These are phyloP conservation scores for Penicillium crustosum DNA, from an alignment of 2,329 filamentous ascomycete genomes.

Conservation along the genomic window DNA sequence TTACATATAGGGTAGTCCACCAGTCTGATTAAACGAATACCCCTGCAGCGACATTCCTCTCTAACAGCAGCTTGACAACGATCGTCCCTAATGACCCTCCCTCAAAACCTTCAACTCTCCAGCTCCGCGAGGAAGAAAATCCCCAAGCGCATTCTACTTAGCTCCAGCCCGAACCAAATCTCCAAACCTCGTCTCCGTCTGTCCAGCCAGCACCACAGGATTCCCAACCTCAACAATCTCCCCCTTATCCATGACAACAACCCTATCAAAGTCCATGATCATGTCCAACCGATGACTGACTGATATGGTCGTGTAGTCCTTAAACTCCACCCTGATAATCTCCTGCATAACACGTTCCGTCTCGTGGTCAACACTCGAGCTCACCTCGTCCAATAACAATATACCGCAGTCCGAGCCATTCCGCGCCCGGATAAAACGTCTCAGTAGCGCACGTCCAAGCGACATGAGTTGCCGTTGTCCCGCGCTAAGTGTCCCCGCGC, in stretches of 20 bases:
- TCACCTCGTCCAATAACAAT: neutral
- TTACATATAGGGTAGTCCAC: too few relatives aligned
- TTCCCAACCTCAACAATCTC: neutral
- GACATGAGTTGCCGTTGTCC: neutral
- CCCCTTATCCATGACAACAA: neutral
- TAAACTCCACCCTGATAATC: neutral
- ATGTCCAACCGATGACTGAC: neutral
- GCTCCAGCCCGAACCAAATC: neutral
- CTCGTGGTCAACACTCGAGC: neutral
- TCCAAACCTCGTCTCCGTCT: neutral
- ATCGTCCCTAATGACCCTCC: neutral
- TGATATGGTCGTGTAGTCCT: neutral
- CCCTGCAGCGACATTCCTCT: neutral
- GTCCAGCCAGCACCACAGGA: neutral
- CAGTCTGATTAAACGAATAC: too few relatives aligned
- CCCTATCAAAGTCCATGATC: neutral
- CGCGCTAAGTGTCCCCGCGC: neutral
- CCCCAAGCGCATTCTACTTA: neutral
- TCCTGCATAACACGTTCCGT: neutral
- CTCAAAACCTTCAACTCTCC: neutral
- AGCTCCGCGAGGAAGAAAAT: neutral
- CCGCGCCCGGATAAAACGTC: neutral
- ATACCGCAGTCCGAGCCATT: neutral
- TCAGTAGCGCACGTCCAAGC: neutral
- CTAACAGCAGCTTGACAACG: neutral